phyloP scores from a whole-genome alignment of 768 basidiomycete species.

The Agrocybe praecox region DNA sequence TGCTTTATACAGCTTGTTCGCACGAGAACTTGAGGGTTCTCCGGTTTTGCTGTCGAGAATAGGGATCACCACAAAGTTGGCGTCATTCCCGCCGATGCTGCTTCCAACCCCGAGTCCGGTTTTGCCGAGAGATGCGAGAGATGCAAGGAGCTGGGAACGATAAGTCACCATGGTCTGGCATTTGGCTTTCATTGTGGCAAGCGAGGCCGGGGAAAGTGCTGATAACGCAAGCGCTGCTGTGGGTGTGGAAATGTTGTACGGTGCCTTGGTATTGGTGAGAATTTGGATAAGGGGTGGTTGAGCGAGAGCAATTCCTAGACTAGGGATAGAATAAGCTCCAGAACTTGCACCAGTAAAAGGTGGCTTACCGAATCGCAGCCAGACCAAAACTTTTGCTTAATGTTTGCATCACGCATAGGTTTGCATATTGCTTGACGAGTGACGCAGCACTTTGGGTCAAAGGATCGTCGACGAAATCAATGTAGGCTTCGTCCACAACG shows the following conservation, averaged over 20 bases:
- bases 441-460: slow-evolving; percentile 60
- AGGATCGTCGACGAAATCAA: slow-evolving; percentile 76
- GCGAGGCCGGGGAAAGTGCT: slow-evolving; percentile 69
- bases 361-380: slow-evolving; percentile 85
- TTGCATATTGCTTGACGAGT: slow-evolving; percentile 80
- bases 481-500: slow-evolving; percentile 95
- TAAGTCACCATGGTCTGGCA: slow-evolving; percentile 56
- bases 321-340: slow-evolving; percentile 27
- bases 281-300: slow-evolving; percentile 90
- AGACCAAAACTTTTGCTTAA: slow-evolving; percentile 96
- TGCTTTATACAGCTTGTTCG: slow-evolving; percentile 69
- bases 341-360: not conserved
- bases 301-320: slow-evolving; percentile 88
- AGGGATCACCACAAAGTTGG: slow-evolving; percentile 89
- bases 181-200: slow-evolving; percentile 68
- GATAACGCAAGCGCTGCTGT: slow-evolving; percentile 81
- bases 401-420: slow-evolving; percentile 95
- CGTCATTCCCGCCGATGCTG: slow-evolving; percentile 80
- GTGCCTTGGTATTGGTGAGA: slow-evolving; percentile 94
- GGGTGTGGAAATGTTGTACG: slow-evolving; percentile 94
- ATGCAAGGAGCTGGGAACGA: slow-evolving; percentile 55
- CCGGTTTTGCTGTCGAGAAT: slow-evolving; percentile 52
- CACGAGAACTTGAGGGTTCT: slow-evolving; percentile 47
- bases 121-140: slow-evolving; percentile 44
- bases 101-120: slow-evolving; percentile 57